Base-by-base conservation (phyloP, 306 rosid species). In the Citrullus mucosospermus region DNA sequence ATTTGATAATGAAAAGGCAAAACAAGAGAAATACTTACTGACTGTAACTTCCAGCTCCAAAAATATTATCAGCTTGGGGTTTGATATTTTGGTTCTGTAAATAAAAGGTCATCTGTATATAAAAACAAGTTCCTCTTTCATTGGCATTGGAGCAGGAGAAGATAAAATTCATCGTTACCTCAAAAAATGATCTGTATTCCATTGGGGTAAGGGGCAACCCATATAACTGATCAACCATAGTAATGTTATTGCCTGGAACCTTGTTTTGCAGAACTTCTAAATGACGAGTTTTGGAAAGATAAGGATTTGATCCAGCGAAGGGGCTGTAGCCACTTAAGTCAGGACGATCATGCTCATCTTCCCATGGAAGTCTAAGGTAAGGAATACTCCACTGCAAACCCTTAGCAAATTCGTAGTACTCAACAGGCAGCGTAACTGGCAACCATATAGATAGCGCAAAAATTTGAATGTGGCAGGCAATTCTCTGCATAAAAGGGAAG, bases 381-480 rank as follows among this genome's bases (percentile, higher is more conserved):
- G 98, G 98, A 74, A 92, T 85, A 76, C 92, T 90, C 98, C 98
- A 94, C 79, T 60, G 87, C 79, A 94, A 82, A 78, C 85, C 88
- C 81, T 86, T 88, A 20, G 91, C 67, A 73, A 94, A 85, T 86
- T 92, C 98, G 76, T 87, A 85, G 80, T 88, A 92, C 80, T 92
- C 91, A 41, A 92, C 89, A 6, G 98, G 98, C 81, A 92, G 79
- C 57, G 85, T 85, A 75, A 84, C 95, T 32, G 90, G 69, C 85
- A 92, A 78, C 97, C 96, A 94, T 86, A 92, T 89, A 51, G 93
- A 85, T 57, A 94, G 84, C 65, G 97, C 97, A 66, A 88, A 94
- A 77, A 92, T 85, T 85, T 94, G 98, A 84, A 94, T 88, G 81
- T 92, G 92, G 85, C 91, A 82, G 82, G 91, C 78, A 79, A 88